A percentile compares a stretch with the other conserved stretches of the same genome.
Evolutionary conservation across 2,329 filamentous ascomycete genomes (phyloP).

Genomic region (Fonsecaea pugnacius): DNA sequence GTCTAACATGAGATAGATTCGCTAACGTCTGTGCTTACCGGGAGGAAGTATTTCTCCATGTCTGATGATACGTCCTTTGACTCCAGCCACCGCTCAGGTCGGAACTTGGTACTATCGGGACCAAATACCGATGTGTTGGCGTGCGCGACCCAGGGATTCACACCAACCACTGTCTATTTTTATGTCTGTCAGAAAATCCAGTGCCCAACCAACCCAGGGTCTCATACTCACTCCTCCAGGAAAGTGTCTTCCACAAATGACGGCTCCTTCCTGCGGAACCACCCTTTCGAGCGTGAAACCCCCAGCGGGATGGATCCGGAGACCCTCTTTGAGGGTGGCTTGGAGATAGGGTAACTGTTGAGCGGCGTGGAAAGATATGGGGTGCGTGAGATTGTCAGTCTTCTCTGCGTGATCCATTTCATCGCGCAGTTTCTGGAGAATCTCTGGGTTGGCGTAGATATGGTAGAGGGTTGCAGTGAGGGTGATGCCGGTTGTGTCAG

Average conservation of each 20-base stretch:
- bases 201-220: too few species aligned
- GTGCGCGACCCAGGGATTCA: conserved; percentile 44
- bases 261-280: conserved; percentile 40
- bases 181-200: too few species aligned
- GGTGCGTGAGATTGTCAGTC: conserved; percentile 8
- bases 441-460: conserved; percentile 34
- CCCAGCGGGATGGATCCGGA: conserved; percentile 44
- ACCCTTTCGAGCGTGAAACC: conserved; percentile 43
- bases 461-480: conserved; percentile 41
- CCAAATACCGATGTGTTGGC: conserved; percentile 40
- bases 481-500: conserved; percentile 41
- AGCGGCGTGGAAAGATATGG: conserved; percentile 24
- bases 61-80: not conserved
- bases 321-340: conserved; percentile 50
- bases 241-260: conserved; percentile 39
- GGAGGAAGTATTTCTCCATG: not conserved
- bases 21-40: not conserved
- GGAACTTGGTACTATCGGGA: conserved; percentile 1
- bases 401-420: conserved; percentile 49
- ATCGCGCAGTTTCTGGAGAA: conserved; percentile 50
- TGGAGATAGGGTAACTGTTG: conserved; percentile 46
- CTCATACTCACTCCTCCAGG: conserved; percentile 30
- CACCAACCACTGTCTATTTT: conserved; percentile 38
- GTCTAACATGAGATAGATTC: too few species aligned
- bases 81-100: conserved; percentile 10